A percentile compares a stretch with the other conserved stretches of the same genome.
These are phyloP conservation scores for Mycena kentingensis DNA, from an alignment of 768 basidiomycete genomes.

Conservation along the genomic window DNA sequence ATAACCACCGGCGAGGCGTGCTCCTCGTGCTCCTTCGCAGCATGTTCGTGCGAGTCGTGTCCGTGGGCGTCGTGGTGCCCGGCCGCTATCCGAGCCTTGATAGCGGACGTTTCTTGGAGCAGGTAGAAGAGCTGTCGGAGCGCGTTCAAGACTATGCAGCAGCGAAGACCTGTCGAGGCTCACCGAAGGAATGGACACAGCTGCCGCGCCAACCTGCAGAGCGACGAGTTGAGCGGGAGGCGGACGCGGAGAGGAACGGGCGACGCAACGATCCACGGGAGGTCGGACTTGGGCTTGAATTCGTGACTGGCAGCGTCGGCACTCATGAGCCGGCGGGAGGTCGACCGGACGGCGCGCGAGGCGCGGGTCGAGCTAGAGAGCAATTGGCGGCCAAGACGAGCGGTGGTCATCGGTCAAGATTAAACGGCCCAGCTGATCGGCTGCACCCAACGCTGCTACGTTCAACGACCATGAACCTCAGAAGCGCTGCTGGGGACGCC, in stretches of 20 bases:
- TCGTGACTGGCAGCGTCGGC: background rate
- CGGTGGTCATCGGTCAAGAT: no score
- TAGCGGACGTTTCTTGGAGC: background rate
- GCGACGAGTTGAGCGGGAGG: no score
- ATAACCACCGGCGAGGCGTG: background rate
- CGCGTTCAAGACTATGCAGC: background rate
- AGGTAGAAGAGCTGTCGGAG: background rate
- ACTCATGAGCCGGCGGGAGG: background rate
- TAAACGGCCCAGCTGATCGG: no score
- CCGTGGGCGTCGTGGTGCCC: background rate
- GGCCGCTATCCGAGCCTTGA: background rate
- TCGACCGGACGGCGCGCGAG: background rate
- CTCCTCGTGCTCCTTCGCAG: background rate
- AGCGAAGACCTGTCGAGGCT: background rate
- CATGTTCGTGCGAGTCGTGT: background rate
- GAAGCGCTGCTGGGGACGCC: no score
- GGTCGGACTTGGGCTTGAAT: background rate
- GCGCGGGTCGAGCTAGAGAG: background rate
- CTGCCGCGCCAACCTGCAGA: background rate
- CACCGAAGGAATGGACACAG: background rate
- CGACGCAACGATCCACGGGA: slow-evolving; percentile 2
- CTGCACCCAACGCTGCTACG: no score
- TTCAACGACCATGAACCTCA: no score
- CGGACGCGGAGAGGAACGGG: no score
- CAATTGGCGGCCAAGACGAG: background rate